These are phyloP conservation scores for Xylariaceae sp. DNA, from an alignment of 2,329 filamentous ascomycete species.

Conservation along the genomic window DNA sequence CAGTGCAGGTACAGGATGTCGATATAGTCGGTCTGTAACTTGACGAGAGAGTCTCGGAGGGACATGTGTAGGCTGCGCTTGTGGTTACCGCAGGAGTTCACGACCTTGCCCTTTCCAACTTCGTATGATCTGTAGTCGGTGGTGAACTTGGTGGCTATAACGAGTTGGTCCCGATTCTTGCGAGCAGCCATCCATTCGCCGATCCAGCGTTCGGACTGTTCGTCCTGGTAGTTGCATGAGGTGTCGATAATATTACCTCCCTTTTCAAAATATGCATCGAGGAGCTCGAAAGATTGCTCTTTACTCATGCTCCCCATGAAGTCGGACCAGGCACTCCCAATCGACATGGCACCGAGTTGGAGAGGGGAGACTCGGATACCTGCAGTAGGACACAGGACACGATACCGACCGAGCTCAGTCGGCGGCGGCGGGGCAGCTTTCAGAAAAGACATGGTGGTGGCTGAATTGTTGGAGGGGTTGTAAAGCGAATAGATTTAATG, in stretches of 20 bases:
- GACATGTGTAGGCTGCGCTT: conserved; percentile 62
- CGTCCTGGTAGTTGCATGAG: conserved; percentile 62
- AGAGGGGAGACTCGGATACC: conserved; percentile 59
- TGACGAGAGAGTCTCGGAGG: conserved; percentile 59
- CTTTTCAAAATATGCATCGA: conserved; percentile 61
- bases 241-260: conserved; percentile 76
- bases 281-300: conserved; percentile 58
- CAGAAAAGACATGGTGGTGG: conserved; percentile 11
- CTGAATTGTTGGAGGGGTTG: neutral
- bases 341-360: conserved; percentile 59
- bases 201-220: conserved; percentile 62
- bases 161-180: conserved; percentile 58
- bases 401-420: conserved; percentile 59
- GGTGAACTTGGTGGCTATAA: conserved; percentile 64
- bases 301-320: conserved; percentile 61
- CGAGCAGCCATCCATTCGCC: conserved; percentile 61
- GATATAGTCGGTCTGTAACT: conserved; percentile 65
- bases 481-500: neutral
- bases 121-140: conserved; percentile 51
- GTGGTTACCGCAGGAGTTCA: conserved; percentile 61
- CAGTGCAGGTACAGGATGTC: conserved; percentile 54
- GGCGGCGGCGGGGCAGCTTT: conserved; percentile 45
- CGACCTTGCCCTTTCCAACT: conserved; percentile 44
- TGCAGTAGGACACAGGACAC: conserved; percentile 56
- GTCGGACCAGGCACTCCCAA: conserved; percentile 52